Evolutionary conservation across 2,329 filamentous ascomycete genomes (phyloP).

Genomic region (Pseudogymnoascus sp.): DNA sequence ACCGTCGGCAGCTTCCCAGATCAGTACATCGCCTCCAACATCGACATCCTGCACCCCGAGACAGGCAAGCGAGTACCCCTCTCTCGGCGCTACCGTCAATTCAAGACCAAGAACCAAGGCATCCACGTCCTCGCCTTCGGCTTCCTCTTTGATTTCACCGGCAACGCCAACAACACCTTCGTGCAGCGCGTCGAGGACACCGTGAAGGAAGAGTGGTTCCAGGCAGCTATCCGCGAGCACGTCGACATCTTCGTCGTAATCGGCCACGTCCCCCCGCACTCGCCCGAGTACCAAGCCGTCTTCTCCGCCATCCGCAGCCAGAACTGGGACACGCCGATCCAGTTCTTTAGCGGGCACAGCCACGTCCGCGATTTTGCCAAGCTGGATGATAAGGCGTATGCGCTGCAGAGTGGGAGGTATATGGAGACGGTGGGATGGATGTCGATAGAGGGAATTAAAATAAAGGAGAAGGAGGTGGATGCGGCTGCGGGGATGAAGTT

Average conservation of each 20-base stretch:
- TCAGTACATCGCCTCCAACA: constrained; percentile 81
- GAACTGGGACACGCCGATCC: constrained; percentile 76
- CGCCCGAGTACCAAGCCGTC: constrained; percentile 68
- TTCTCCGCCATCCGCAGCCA: constrained; percentile 69
- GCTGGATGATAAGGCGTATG: constrained; percentile 71
- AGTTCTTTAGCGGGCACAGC: constrained; percentile 83
- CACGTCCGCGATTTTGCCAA: constrained; percentile 79
- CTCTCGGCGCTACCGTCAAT: constrained; percentile 76
- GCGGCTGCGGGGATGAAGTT: constrained; percentile 47
- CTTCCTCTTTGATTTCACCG: constrained; percentile 89
- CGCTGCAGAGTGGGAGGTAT: constrained; percentile 80
- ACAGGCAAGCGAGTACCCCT: constrained; percentile 66
- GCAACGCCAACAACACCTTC: constrained; percentile 83
- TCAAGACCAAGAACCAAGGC: constrained; percentile 82
- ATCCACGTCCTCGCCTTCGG: constrained; percentile 85
- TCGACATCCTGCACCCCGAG: constrained; percentile 73
- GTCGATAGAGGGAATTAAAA: constrained; percentile 61
- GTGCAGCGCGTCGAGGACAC: constrained; percentile 74
- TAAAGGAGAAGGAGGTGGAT: constrained; percentile 24
- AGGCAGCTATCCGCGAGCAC: constrained; percentile 63
- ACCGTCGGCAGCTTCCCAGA: constrained; percentile 77
- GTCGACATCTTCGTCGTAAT: constrained; percentile 80
- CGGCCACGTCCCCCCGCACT: constrained; percentile 77
- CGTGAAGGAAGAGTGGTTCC: constrained; percentile 81
- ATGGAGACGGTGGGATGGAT: constrained; percentile 94